These are phyloP conservation scores for Graphilbum sp. DNA, from an alignment of 2,329 filamentous ascomycete species.

Conservation along the genomic window DNA sequence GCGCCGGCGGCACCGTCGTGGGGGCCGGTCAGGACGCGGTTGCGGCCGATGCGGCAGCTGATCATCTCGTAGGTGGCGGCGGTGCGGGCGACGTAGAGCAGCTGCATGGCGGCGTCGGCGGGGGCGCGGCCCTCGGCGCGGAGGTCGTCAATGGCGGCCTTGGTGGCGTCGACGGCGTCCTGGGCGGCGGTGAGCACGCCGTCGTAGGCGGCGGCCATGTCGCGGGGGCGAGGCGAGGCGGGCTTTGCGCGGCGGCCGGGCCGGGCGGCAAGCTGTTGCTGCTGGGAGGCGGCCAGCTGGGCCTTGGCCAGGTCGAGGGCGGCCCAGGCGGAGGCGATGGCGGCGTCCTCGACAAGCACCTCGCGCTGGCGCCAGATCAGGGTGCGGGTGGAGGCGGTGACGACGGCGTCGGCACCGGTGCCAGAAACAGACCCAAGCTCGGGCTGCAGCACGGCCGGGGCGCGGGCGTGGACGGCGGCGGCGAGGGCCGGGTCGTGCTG, in stretches of 20 bases:
- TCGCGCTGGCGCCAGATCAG: conserved; percentile 75
- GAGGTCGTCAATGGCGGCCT: conserved; percentile 83
- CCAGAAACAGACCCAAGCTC: no score
- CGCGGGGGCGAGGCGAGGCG: conserved; percentile 24
- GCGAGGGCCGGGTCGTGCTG: conserved; percentile 47
- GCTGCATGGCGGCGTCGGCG: conserved; percentile 76
- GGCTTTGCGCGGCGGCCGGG: conserved; percentile 23
- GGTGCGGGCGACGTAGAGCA: conserved; percentile 79
- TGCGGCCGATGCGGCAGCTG: conserved; percentile 86
- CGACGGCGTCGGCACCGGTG: conserved; percentile 13
- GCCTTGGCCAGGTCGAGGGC: conserved; percentile 42
- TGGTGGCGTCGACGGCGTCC: conserved; percentile 85
- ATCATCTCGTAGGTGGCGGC: conserved; percentile 90
- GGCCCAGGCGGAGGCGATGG: conserved; percentile 72
- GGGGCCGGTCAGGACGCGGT: conserved; percentile 71
- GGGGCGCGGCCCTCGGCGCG: conserved; percentile 68
- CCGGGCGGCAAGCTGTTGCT: no score
- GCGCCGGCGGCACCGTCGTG: conserved; percentile 55
- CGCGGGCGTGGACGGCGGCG: conserved; percentile 51
- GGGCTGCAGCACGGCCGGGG: conserved; percentile 47
- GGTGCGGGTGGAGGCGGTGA: conserved; percentile 48
- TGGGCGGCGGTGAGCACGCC: conserved; percentile 80
- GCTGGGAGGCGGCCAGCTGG: conserved; percentile 28
- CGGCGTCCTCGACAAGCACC: conserved; percentile 81
- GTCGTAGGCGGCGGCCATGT: conserved; percentile 78